Conservation (phyloP, 352 stramenopile genomes). For the Thraustotheca clavata region DNA sequence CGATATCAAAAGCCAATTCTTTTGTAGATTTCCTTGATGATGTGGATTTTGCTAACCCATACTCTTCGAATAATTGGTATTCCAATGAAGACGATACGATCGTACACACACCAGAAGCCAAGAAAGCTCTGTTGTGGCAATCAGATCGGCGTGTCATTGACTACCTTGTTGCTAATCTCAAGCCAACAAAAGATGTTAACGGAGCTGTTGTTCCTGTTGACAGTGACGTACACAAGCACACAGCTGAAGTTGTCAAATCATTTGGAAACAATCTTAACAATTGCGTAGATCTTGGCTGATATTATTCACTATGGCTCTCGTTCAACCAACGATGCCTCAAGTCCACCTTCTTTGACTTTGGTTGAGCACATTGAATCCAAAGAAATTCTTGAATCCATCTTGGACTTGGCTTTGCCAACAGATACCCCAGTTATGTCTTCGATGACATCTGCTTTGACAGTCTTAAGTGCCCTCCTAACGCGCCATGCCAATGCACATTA, state of each 20-base stretch:
- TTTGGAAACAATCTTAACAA: background rate
- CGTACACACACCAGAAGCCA: constrained; percentile 50
- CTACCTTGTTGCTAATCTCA: constrained; percentile 47
- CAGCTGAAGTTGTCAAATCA: constrained; percentile 47
- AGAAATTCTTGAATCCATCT: constrained; percentile 60
- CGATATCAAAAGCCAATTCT: background rate
- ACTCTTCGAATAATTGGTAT: constrained; percentile 71
- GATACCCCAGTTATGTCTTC: constrained; percentile 41
- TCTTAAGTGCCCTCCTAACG: constrained; percentile 66
- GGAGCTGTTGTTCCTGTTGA: constrained; percentile 29
- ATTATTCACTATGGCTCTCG: constrained; percentile 80
- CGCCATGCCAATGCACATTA: constrained; percentile 74
- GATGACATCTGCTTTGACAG: constrained; percentile 70
- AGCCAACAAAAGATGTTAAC: constrained; percentile 24
- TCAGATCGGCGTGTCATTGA: constrained; percentile 61
- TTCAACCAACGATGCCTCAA: constrained; percentile 39
- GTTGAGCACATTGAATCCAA: constrained; percentile 73
- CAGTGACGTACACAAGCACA: constrained; percentile 79
- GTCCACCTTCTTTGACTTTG: constrained; percentile 48
- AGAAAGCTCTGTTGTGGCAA: constrained; percentile 73
- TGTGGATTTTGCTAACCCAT: constrained; percentile 81
- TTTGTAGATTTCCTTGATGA: constrained; percentile 65
- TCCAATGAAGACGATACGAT: constrained; percentile 52
- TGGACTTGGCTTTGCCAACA: constrained; percentile 41
- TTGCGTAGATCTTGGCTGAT: constrained; percentile 34